Conservation (phyloP, 2,329 filamentous ascomycete species). For the Xylaria sp. region DNA sequence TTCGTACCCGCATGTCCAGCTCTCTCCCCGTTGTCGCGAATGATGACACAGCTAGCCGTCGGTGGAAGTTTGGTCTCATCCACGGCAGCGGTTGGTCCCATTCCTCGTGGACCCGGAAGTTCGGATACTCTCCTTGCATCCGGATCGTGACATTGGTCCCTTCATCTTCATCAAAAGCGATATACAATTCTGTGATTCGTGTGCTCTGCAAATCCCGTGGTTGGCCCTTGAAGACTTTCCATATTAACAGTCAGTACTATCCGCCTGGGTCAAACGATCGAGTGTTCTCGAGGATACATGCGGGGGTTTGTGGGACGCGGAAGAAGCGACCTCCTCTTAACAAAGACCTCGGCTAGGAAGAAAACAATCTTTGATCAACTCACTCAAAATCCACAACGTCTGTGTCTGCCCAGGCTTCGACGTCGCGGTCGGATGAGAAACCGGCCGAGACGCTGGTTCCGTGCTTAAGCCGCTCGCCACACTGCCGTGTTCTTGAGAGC, state of each 20-base stretch:
- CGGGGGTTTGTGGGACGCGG: not conserved
- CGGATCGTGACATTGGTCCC: conserved; percentile 48
- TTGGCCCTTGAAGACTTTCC: conserved; percentile 46
- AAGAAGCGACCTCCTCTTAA: conserved; percentile 1
- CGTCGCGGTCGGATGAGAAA: conserved; percentile 34
- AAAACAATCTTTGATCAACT: conserved; percentile 17
- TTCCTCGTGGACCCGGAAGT: conserved; percentile 43
- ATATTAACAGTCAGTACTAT: conserved; percentile 22
- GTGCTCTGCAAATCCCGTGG: conserved; percentile 48
- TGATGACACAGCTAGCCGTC: conserved; percentile 46
- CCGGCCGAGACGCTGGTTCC: conserved; percentile 33
- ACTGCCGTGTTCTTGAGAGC: conserved; percentile 33
- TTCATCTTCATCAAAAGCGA: conserved; percentile 48
- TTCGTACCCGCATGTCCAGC: conserved; percentile 42
- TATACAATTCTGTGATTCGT: conserved; percentile 47
- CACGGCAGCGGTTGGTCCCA: conserved; percentile 45
- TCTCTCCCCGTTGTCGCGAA: conserved; percentile 40
- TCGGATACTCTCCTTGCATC: conserved; percentile 46
- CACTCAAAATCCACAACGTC: conserved; percentile 48
- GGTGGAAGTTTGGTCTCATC: conserved; percentile 46
- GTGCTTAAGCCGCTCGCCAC: conserved; percentile 36
- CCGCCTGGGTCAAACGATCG: not conserved
- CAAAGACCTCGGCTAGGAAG: not conserved
- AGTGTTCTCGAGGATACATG: conserved; percentile 1
- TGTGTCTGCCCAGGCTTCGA: conserved; percentile 42